Base-by-base conservation (phyloP, 306 rosid species). In the Ziziphus jujuba region DNA sequence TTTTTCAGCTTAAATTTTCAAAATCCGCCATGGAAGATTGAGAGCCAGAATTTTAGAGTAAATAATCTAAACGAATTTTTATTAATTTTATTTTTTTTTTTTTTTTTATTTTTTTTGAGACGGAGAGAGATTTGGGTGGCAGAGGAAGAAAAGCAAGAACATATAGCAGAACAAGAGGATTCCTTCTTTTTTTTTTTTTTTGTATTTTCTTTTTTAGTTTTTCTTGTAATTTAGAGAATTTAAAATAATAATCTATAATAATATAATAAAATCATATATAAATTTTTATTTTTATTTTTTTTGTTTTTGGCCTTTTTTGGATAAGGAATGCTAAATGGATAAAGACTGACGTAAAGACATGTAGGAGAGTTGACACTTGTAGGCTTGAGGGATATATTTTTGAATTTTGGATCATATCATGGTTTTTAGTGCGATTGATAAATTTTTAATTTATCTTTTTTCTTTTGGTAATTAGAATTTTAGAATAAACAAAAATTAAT, bases 111-210 rank as follows among this genome's bases (percentile, higher is more conserved):
- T 78, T 63, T 47, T 65, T 65, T 38, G 69, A 65, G 68, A 68
- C 79, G 57, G 71, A 81, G 71, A 81, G 71, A 77, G 71, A 76
- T 75, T 81, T 79, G 90, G 70, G 78, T 83, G 92, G 80, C 69
- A 83, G 84, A 69, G 69, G 77, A 63, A 35, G 84, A 81, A 73
- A 75, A 72, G 49, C 66, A 59, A 48, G 60, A 25, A 64, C 66
- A 19, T 72, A 59, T 53, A 34, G 65, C 25, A 67, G 55, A 70
- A 61, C 36, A 74, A 56, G 50, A 69, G 75, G 78, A 53, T 43
- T 77, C 76, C 22, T 70, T 62, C 65, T 63, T 70, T 15, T 8
- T 4, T 43, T 0, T 11, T 9, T 28, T 28, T 43, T 17, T 15
- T 17, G n/a, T 4, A 28, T 61, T 25, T 0, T 0, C 14, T 11